Conservation (phyloP, 164 flowering plant genomes). For the Chimonanthus praecox region DNA sequence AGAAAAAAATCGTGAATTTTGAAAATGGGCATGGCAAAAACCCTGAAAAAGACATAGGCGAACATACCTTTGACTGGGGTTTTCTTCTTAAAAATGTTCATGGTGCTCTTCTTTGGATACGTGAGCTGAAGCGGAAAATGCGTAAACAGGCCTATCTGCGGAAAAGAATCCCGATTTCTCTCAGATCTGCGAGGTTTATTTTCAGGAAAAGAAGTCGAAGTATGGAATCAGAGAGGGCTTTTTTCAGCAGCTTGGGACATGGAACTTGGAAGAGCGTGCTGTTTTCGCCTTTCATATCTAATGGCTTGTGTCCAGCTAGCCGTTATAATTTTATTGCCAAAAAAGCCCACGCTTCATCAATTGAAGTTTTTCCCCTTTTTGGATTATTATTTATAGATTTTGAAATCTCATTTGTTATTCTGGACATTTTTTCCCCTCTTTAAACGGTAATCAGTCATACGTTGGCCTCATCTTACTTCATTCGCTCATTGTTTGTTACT, state of each 20-base stretch:
- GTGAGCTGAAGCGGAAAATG: neutral
- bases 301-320: constrained; percentile 7
- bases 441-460: too few relatives aligned
- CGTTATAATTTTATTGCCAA: constrained; percentile 9
- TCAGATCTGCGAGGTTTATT: neutral
- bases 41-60: neutral
- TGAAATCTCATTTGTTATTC: too few relatives aligned
- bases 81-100: constrained; percentile 31
- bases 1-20: too few relatives aligned
- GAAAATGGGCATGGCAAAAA: neutral
- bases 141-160: neutral
- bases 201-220: neutral
- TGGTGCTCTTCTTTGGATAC: neutral
- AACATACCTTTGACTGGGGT: constrained; percentile 22
- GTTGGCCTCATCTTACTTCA: too few relatives aligned
- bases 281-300: neutral
- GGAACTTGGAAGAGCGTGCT: constrained; percentile 13
- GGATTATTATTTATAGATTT: neutral
- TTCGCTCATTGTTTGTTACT: too few relatives aligned
- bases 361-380: neutral
- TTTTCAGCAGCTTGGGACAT: too few relatives aligned
- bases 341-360: neutral
- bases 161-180: neutral
- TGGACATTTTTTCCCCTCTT: too few relatives aligned
- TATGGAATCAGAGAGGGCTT: neutral